Percentiles rank a stretch among this genome's conserved stretches.
phyloP scores from a whole-genome alignment of 148 eudicot genomes.

The Hydrangea macrophylla region DNA sequence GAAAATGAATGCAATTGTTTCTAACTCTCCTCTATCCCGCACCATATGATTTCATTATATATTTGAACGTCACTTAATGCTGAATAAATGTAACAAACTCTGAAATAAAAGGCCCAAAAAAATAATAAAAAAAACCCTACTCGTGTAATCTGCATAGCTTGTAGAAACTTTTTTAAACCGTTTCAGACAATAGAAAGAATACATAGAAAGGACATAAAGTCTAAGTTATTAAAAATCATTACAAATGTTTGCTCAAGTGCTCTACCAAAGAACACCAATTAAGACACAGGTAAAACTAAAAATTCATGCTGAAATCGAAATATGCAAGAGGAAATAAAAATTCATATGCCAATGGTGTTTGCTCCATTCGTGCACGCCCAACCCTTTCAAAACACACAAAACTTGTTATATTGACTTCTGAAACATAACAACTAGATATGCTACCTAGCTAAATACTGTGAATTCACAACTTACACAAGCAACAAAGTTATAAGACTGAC shows the following conservation, averaged over 20 bases:
- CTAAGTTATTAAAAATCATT: background rate
- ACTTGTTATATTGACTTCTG: background rate
- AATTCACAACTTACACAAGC: background rate
- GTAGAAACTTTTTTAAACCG: background rate
- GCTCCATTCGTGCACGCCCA: background rate
- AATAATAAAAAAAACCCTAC: background rate
- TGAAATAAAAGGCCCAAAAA: background rate
- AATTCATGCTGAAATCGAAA: background rate
- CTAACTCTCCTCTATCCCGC: no score
- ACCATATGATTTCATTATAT: no score
- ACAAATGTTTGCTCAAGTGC: background rate
- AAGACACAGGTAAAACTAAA: background rate
- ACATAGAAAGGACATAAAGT: background rate
- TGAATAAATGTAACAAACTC: no score
- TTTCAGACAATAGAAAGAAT: background rate
- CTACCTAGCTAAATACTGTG: background rate
- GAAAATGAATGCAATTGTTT: background rate
- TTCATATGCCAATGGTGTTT: background rate
- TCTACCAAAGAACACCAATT: conserved; percentile 3
- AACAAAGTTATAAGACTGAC: background rate
- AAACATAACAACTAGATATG: background rate
- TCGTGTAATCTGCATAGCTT: background rate
- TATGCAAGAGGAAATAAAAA: background rate
- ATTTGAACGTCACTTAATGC: no score
- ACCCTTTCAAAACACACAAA: background rate